A percentile compares a stretch with the other conserved stretches of the same genome.
Conservation (phyloP, 306 rosid species). For the Heteromeles arbutifolia region DNA sequence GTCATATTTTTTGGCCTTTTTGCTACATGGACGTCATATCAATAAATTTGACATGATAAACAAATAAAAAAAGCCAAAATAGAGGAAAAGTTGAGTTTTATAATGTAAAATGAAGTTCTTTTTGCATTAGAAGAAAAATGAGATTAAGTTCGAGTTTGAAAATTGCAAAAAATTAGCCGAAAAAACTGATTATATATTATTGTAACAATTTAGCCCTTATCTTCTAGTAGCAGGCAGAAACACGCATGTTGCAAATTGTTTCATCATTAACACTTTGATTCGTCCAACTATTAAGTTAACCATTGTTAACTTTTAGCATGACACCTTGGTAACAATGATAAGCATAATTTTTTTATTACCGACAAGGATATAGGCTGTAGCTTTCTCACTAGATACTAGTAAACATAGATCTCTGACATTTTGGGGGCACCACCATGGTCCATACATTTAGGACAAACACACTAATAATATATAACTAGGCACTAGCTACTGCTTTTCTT, state of each 20-base stretch:
- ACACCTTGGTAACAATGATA: no score
- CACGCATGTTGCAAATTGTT: not conserved
- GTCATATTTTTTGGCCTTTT: no score
- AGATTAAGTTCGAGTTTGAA: no score
- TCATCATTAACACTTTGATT: not conserved
- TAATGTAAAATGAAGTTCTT: no score
- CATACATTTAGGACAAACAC: not conserved
- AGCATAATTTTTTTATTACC: not conserved
- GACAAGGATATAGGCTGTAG: not conserved
- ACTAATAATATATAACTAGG: not conserved
- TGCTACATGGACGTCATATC: accelerated
- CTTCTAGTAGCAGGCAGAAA: no score
- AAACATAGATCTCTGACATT: not conserved
- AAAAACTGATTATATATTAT: no score
- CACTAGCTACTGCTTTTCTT: not conserved
- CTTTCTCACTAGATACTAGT: not conserved
- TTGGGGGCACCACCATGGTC: no score
- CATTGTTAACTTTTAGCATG: no score
- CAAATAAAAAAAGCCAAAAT: no score
- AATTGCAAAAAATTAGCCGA: no score
- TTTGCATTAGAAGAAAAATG: no score
- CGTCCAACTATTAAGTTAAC: not conserved
- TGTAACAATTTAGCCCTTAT: no score
- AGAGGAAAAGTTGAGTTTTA: accelerated
- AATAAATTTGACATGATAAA: accelerated